A percentile compares a stretch with the other conserved stretches of the same genome.
phyloP scores from a whole-genome alignment of 2,329 filamentous ascomycete species.

The Fusarium sterilihyphosum region DNA sequence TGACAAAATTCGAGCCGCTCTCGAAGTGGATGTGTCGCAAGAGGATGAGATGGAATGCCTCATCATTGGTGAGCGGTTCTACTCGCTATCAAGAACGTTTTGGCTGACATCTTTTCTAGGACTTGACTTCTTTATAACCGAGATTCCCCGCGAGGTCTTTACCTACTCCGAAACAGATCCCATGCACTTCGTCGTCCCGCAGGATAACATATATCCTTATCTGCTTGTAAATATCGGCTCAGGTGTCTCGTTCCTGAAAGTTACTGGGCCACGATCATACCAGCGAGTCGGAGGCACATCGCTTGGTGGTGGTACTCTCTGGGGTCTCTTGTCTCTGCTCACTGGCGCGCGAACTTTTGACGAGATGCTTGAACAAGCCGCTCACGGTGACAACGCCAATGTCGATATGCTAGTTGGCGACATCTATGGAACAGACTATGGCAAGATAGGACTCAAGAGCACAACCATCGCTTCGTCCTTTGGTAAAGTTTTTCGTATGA shows the following conservation, averaged over 20 bases:
- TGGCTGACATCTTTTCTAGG: conserved; percentile 59
- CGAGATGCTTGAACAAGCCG: conserved; percentile 94
- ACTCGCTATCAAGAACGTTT: not conserved
- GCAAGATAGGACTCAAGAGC: conserved; percentile 95
- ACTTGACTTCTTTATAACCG: conserved; percentile 98
- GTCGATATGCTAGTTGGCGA: conserved; percentile 98
- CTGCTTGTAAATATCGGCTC: conserved; percentile 98
- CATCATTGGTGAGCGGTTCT: conserved; percentile 76
- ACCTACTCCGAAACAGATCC: conserved; percentile 92
- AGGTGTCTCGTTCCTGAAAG: conserved; percentile 96
- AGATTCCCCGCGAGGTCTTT: conserved; percentile 96
- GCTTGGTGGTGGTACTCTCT: conserved; percentile 95
- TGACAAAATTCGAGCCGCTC: conserved; percentile 82
- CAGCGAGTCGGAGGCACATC: conserved; percentile 95
- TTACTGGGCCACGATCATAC: conserved; percentile 86
- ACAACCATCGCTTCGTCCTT: conserved; percentile 96
- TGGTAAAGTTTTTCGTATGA: conserved; percentile 95
- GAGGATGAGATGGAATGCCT: conserved; percentile 99
- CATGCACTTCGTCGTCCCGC: conserved; percentile 85
- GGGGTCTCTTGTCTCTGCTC: conserved; percentile 90
- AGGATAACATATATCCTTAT: conserved; percentile 91
- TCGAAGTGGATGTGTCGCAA: conserved; percentile 87
- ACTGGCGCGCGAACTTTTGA: conserved; percentile 97
- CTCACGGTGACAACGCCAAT: conserved; percentile 87
- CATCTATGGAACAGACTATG: conserved; percentile 96